These are phyloP conservation scores for Gyrodon lividus DNA, from an alignment of 768 basidiomycete species.

Conservation along the genomic window DNA sequence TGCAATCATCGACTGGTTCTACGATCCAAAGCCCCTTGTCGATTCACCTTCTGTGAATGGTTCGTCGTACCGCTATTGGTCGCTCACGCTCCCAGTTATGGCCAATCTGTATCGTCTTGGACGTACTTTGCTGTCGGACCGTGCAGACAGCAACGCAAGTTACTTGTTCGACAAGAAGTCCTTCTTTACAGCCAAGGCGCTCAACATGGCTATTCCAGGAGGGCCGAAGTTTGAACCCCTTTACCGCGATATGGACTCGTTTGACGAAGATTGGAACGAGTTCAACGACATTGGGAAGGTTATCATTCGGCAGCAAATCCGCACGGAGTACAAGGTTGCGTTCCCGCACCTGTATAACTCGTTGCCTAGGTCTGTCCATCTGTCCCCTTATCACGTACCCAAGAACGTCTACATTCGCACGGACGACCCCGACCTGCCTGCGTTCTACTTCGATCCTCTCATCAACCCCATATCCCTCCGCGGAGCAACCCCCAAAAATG, in stretches of 20 bases:
- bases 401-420: constrained; percentile 99
- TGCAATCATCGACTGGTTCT: constrained; percentile 97
- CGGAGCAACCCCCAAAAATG: constrained; percentile 79
- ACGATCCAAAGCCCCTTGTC: constrained; percentile 91
- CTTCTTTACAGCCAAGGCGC: constrained; percentile 97
- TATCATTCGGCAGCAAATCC: constrained; percentile 97
- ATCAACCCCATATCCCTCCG: constrained; percentile 97
- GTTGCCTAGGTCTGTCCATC: constrained; percentile 88
- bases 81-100: constrained; percentile 90
- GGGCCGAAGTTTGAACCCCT: constrained; percentile 99
- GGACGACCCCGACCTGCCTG: constrained; percentile 98
- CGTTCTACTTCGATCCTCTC: constrained; percentile 98
- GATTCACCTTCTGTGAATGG: constrained; percentile 93
- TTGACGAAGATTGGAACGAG: constrained; percentile 99
- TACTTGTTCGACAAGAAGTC: constrained; percentile 97
- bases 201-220: constrained; percentile 96
- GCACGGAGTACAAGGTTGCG: constrained; percentile 98
- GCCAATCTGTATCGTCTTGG: constrained; percentile 96
- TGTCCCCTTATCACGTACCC: constrained; percentile 88
- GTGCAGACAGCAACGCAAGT: constrained; percentile 84
- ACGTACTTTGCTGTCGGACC: constrained; percentile 89
- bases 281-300: constrained; percentile 99
- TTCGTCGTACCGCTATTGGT: constrained; percentile 90
- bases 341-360: constrained; percentile 99
- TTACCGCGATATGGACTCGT: constrained; percentile 94